These are phyloP conservation scores for Erucastrum elatum DNA, from an alignment of 345 rosid species.

Conservation along the genomic window DNA sequence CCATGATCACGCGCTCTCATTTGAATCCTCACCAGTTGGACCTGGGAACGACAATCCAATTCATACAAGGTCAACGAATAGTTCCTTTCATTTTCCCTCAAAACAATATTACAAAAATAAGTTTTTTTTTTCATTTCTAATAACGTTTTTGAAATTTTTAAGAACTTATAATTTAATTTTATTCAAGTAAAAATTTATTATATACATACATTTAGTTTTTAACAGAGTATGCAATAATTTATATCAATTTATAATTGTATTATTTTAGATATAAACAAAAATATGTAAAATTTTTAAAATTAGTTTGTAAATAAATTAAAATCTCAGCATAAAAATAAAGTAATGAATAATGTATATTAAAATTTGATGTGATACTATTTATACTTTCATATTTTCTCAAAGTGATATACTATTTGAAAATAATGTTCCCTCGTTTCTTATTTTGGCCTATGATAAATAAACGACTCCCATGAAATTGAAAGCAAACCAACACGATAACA, in stretches of 20 bases:
- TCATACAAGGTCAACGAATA: neutral
- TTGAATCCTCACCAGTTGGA: conserved; percentile 84
- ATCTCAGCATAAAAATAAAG: neutral
- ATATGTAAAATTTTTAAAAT: neutral
- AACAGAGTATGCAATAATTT: neutral
- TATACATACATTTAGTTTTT: neutral
- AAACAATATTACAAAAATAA: too few species aligned
- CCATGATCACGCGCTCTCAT: conserved; percentile 97
- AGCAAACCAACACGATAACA: neutral
- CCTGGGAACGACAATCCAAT: conserved; percentile 45
- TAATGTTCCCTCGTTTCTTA: neutral
- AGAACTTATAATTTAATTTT: neutral
- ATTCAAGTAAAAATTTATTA: neutral
- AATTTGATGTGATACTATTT: neutral
- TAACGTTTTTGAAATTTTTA: neutral
- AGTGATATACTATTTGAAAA: neutral
- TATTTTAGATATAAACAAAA: neutral
- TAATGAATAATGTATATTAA: neutral
- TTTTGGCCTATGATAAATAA: neutral
- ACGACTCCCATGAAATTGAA: conserved; percentile 26
- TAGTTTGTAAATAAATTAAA: neutral
- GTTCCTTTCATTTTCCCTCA: neutral
- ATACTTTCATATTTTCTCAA: neutral
- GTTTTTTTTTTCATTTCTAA: neutral
- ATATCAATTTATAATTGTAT: neutral